Base-by-base conservation (phyloP, 2,329 filamentous ascomycete species). In the Exophiala phaeomuriformis region DNA sequence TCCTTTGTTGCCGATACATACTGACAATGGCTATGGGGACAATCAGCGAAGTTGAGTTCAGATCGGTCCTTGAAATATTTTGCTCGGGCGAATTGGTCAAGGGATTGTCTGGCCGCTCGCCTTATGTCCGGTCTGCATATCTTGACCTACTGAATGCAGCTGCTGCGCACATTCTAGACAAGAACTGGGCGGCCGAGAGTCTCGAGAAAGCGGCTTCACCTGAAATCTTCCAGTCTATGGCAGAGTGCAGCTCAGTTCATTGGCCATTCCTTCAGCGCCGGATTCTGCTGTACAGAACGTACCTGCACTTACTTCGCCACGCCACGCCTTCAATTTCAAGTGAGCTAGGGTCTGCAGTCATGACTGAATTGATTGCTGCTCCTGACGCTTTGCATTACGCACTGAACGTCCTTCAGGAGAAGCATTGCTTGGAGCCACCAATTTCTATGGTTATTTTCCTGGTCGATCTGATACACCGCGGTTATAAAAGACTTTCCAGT, bases 1-100 rank as follows among this genome's bases (percentile, higher is more conserved):
- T 67, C 4, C 63, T 75, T 32, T 57, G 51, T 44, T 57, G 53
- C 44, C 52, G 47, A 19, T 57, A 58, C 43, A 51, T 53, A 5
- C 33, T 56, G 51, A 35, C 33, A 29, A 43, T 30, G 37, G 44
- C 42, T 2, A n/a, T n/a, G 12, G 30, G 40, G n/a, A 9, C 40
- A 27, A 33, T 53, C 29, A 46, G 35, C 4, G 35, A 37, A 5
- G 6, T 30, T 12, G 57, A 59, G 40, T 44, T 57, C 19, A 40
- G 51, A 5, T 47, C 32, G 7, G 31, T 58, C 31, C 7, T 52
- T 10, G 31, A 51, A 10, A 5, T 37, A 3, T 46, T 57, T 8
- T 41, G 6, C 3, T 27, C n/a, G 3, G 6, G 39, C 39, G 9
- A 6, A 5, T 28, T 27, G 9, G 7, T 12, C 6, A 9, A 41